Base-by-base conservation (phyloP, 805 yeast genomes). In the Ogataea degrootiae region DNA sequence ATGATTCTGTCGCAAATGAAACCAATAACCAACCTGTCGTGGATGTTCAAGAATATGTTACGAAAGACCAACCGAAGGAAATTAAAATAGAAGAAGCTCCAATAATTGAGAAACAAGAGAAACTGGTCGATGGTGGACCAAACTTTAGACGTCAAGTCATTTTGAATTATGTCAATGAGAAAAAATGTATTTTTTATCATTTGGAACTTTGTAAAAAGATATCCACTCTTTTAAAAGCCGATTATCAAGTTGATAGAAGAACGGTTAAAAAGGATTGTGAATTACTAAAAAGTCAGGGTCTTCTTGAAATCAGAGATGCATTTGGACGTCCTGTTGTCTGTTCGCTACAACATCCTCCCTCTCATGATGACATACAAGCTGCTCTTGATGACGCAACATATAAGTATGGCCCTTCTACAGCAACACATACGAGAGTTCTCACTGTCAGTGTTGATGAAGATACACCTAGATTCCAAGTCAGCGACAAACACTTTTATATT, bases 191-290 rank as follows among this genome's bases (percentile, higher is more conserved):
- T 5, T 69, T 69, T 26, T 66, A 76, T 1, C 74, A 77, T n/a
- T 58, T 55, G 15, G 65, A 60, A 9, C 65, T 82, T 34, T 58
- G 69, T 36, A 68, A 66, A 9, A 61, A 57, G 5, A 54, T 82
- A 1, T 70, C 79, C n/a, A 70, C 66, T 3, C 54, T 51, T 16
- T 52, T 76, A 52, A 74, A 73, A 0, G 69, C 76, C 14, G 62
- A 62, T 29, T 59, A 64, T 35, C 36, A 39, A 1, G 68, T 81
- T 16, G 91, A 85, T 54, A 72, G 77, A 34, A 74, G 73, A 44
- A 85, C 91, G 0, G 56, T 78, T 12, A 56, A 60, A 6, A 71
- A 74, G 6, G 84, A 79, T 52, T 66, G 77, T 0, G 52, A 55
- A 1, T 48, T 56, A 4, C 62, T 80, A 29, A 63, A 62, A 5